phyloP scores from a whole-genome alignment of 2,329 filamentous ascomycete species.

The Zarea fungicola region DNA sequence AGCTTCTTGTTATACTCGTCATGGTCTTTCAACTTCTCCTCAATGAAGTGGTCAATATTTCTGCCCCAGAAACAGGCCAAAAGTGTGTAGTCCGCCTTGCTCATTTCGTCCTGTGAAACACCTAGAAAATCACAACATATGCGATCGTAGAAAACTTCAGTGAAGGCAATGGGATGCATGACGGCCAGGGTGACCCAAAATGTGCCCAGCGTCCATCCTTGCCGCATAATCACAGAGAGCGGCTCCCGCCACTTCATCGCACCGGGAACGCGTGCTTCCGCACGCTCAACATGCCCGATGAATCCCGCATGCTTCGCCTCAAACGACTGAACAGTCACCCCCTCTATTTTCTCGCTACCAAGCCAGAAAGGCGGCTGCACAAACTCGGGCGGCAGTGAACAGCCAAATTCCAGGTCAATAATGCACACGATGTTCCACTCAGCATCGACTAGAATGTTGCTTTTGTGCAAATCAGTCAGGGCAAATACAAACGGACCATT shows the following conservation, averaged over 20 bases:
- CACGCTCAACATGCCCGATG: conserved; percentile 4
- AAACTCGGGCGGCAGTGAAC: conserved; percentile 24
- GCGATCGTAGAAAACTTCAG: conserved; percentile 14
- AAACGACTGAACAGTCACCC: conserved; percentile 7
- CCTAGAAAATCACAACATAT: conserved; percentile 14
- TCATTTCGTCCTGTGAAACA: conserved; percentile 13
- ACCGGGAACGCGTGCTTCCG: not conserved
- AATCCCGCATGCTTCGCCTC: conserved; percentile 10
- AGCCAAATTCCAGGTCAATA: conserved; percentile 29
- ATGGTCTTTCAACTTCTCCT: too few relatives aligned
- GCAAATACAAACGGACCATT: conserved; percentile 24
- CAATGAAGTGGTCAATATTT: conserved; percentile 8
- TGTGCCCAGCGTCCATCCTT: conserved; percentile 14
- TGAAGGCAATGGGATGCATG: conserved; percentile 13
- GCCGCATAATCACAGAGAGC: conserved; percentile 14
- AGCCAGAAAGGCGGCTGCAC: conserved; percentile 16
- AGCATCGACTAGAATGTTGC: conserved; percentile 30
- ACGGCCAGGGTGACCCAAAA: conserved; percentile 16
- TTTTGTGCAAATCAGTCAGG: conserved; percentile 28
- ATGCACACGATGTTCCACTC: conserved; percentile 28
- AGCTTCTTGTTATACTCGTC: too few relatives aligned
- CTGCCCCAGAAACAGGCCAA: conserved; percentile 15
- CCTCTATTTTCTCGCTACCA: conserved; percentile 21
- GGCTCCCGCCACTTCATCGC: not conserved
- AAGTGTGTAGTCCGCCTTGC: conserved; percentile 11